Evolutionary conservation across 106 monocot genomes (phyloP).

Genomic region (Dioscorea alata): DNA sequence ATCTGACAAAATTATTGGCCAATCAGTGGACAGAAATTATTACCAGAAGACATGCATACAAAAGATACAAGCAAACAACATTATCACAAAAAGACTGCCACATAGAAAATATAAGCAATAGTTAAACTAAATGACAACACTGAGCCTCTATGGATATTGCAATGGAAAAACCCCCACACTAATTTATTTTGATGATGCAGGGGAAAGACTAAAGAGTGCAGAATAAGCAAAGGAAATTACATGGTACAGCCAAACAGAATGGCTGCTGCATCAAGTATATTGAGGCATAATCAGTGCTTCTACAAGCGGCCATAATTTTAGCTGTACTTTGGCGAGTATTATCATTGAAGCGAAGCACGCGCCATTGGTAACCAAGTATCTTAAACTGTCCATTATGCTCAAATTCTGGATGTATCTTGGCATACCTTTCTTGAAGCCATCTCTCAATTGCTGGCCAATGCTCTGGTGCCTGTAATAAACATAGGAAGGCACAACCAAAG

Average conservation of each 20-base stretch:
- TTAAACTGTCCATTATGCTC: slow-evolving; percentile 36
- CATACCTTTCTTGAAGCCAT: slow-evolving; percentile 65
- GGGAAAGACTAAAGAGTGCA: no score
- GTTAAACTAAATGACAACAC: no score
- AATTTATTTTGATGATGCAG: no score
- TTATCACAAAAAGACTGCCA: no score
- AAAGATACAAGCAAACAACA: no score
- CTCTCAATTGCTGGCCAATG: slow-evolving; percentile 56
- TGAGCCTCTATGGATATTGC: no score
- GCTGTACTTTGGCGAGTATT: slow-evolving; percentile 82
- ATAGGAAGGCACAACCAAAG: not conserved
- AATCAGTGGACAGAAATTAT: not conserved
- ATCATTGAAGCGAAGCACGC: slow-evolving; percentile 81
- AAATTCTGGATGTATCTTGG: slow-evolving; percentile 47
- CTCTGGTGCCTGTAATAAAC: slow-evolving; percentile 31
- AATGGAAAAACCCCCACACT: no score
- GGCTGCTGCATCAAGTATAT: slow-evolving; percentile 88
- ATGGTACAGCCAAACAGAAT: slow-evolving; percentile 84
- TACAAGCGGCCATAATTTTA: slow-evolving; percentile 79
- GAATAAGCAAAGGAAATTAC: slow-evolving; percentile 34
- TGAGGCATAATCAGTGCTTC: slow-evolving; percentile 44
- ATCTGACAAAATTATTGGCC: slow-evolving; percentile 39
- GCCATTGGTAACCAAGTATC: slow-evolving; percentile 95
- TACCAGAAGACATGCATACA: not conserved
- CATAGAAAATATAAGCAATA: no score